phyloP scores from a whole-genome alignment of 352 stramenopile genomes.

The Globisporangium okanoganense region DNA sequence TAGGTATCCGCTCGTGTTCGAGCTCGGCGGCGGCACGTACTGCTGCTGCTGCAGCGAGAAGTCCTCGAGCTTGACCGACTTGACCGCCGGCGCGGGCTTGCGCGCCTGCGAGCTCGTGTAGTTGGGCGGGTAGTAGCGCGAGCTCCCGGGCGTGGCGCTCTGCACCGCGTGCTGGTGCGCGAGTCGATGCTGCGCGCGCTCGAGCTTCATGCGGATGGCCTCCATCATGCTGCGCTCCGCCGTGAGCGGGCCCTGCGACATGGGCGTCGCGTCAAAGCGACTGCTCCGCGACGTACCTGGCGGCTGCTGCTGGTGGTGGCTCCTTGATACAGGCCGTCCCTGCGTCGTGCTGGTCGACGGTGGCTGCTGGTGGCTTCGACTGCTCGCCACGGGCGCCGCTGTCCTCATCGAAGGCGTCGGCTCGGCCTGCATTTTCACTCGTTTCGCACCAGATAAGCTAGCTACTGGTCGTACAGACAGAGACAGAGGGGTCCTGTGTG shows the following conservation, averaged over 20 bases:
- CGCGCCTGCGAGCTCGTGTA: constrained; percentile 14
- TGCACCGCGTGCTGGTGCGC: constrained; percentile 25
- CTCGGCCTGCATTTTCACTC: too few relatives aligned
- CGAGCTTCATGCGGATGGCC: constrained; percentile 65
- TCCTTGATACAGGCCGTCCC: too few relatives aligned
- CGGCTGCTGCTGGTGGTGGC: background rate
- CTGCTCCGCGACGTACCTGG: background rate
- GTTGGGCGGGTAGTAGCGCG: constrained; percentile 35
- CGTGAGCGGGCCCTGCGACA: constrained; percentile 16
- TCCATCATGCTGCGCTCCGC: constrained; percentile 69
- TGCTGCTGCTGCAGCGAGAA: constrained; percentile 20
- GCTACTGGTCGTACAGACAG: too few relatives aligned
- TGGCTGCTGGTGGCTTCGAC: too few relatives aligned
- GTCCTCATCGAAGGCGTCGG: too few relatives aligned
- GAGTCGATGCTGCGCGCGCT: constrained; percentile 51
- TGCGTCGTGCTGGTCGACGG: too few relatives aligned
- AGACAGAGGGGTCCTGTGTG: too few relatives aligned
- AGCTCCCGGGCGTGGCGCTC: constrained; percentile 19
- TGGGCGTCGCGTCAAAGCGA: background rate
- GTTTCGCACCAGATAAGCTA: too few relatives aligned
- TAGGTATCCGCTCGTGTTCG: constrained; percentile 20
- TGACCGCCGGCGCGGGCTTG: constrained; percentile 20
- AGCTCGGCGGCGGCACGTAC: constrained; percentile 11
- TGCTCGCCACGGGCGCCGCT: too few relatives aligned
- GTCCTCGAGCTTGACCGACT: constrained; percentile 37